Conservation (phyloP, 176 grass and related monocot species). For the Bolboschoenus planiculmis region DNA sequence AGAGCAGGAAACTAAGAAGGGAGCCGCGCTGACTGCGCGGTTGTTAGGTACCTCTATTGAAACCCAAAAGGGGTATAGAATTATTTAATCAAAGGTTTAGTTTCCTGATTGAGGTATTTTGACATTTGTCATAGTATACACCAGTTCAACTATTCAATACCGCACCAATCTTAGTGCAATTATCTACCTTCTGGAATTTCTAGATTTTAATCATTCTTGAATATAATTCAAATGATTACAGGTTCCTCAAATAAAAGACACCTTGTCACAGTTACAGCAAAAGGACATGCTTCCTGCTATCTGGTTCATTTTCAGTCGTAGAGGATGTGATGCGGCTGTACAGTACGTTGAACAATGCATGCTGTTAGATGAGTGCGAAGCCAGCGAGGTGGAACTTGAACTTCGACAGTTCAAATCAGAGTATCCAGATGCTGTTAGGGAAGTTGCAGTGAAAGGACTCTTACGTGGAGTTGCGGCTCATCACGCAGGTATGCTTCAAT, state of each 20-base stretch:
- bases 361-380: slow-evolving; percentile 87
- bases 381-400: slow-evolving; percentile 92
- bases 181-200: background rate
- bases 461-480: slow-evolving; percentile 83
- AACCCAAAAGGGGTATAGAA: background rate
- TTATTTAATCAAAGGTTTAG: background rate
- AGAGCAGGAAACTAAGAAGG: no score
- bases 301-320: slow-evolving; percentile 99
- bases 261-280: slow-evolving; percentile 69
- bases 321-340: slow-evolving; percentile 95
- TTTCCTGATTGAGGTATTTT: background rate
- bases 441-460: slow-evolving; percentile 70
- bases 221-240: slow-evolving; percentile 30
- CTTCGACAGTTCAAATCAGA: slow-evolving; percentile 74
- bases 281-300: slow-evolving; percentile 92
- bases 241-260: slow-evolving; percentile 96
- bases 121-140: background rate
- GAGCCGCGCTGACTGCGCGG: background rate
- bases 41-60: background rate
- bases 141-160: background rate
- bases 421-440: slow-evolving; percentile 92
- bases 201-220: background rate
- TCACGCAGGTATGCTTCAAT: slow-evolving; percentile 51
- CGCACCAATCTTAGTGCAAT: background rate
- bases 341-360: slow-evolving; percentile 91